Conservation (phyloP, 495 filamentous ascomycete genomes). For the Aspergillus sclerotioniger region DNA sequence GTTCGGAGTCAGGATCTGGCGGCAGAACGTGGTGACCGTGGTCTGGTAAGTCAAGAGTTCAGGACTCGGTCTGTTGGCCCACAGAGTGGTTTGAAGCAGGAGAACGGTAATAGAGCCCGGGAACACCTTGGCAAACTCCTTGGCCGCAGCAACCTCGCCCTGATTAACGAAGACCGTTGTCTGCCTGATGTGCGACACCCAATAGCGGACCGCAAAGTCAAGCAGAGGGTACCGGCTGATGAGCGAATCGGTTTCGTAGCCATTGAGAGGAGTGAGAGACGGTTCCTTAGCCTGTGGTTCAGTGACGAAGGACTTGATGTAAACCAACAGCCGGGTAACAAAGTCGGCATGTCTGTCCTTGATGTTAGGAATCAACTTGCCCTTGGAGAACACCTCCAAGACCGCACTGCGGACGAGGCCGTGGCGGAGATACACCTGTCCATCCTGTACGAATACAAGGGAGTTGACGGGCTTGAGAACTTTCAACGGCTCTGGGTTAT, state of each 20-base stretch:
- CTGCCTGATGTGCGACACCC: constrained; percentile 31
- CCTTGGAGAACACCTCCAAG: constrained; percentile 33
- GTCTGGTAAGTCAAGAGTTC: constrained; percentile 30
- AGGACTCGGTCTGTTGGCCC: constrained; percentile 30
- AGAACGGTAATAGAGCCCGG: constrained; percentile 29
- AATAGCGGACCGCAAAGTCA: constrained; percentile 39
- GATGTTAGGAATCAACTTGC: constrained; percentile 33
- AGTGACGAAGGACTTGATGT: constrained; percentile 31
- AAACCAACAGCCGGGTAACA: constrained; percentile 32
- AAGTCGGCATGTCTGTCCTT: constrained; percentile 40
- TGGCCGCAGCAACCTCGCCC: constrained; percentile 28
- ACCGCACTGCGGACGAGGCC: constrained; percentile 33
- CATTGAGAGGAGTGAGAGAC: constrained; percentile 31
- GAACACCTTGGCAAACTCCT: constrained; percentile 37
- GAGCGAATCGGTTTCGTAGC: constrained; percentile 26
- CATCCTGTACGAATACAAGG: constrained; percentile 34
- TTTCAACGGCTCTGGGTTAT: constrained; percentile 23
- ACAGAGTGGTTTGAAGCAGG: constrained; percentile 32
- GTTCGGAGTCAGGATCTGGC: constrained; percentile 28
- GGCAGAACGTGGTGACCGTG: constrained; percentile 28
- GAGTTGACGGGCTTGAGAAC: constrained; percentile 29
- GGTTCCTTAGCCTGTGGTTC: constrained; percentile 28
- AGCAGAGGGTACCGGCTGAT: constrained; percentile 30
- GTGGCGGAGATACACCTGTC: constrained; percentile 37
- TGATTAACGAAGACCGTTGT: constrained; percentile 28